Evolutionary conservation across 805 yeast species (phyloP).

Genomic region (Zygosaccharomyces kombuchaensis): DNA sequence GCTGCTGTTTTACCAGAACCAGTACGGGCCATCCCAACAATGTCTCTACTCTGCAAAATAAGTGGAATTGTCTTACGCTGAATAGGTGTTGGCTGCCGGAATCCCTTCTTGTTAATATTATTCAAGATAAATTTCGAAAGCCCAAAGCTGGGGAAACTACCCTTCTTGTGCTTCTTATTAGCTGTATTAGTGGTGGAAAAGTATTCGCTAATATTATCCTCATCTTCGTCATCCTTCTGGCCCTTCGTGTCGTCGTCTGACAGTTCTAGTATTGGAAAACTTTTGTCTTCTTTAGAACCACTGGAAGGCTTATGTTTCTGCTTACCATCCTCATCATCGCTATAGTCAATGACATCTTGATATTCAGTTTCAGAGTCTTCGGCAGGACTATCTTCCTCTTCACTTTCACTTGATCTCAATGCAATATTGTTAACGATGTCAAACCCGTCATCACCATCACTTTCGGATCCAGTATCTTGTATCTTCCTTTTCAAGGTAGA

Average conservation of each 20-base stretch:
- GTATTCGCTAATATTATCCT: slow-evolving; percentile 46
- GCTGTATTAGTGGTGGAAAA: slow-evolving; percentile 33
- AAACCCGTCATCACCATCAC: slow-evolving; percentile 43
- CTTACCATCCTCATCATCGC: slow-evolving; percentile 41
- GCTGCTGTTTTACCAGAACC: slow-evolving; percentile 99
- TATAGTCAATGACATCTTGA: slow-evolving; percentile 29
- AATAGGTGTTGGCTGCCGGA: slow-evolving; percentile 93
- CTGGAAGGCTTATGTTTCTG: slow-evolving; percentile 14
- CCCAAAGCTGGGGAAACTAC: slow-evolving; percentile 88
- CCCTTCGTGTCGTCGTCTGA: slow-evolving; percentile 40
- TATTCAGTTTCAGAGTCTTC: slow-evolving; percentile 20
- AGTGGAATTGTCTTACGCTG: slow-evolving; percentile 94
- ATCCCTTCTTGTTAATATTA: slow-evolving; percentile 81
- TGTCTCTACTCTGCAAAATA: slow-evolving; percentile 81
- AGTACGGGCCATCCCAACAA: slow-evolving; percentile 99
- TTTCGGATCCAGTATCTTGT: slow-evolving; percentile 25
- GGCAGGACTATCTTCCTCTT: slow-evolving; percentile 34
- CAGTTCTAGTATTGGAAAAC: slow-evolving; percentile 40
- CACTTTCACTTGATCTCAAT: slow-evolving; percentile 38
- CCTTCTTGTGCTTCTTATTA: slow-evolving; percentile 46
- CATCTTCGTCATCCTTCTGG: slow-evolving; percentile 39
- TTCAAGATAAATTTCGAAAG: slow-evolving; percentile 64
- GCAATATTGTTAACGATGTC: slow-evolving; percentile 65
- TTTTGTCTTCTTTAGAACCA: slow-evolving; percentile 9
- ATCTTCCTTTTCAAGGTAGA: slow-evolving; percentile 10